Base-by-base conservation (phyloP, 768 basidiomycete species). In the Rhizopogon sp. region DNA sequence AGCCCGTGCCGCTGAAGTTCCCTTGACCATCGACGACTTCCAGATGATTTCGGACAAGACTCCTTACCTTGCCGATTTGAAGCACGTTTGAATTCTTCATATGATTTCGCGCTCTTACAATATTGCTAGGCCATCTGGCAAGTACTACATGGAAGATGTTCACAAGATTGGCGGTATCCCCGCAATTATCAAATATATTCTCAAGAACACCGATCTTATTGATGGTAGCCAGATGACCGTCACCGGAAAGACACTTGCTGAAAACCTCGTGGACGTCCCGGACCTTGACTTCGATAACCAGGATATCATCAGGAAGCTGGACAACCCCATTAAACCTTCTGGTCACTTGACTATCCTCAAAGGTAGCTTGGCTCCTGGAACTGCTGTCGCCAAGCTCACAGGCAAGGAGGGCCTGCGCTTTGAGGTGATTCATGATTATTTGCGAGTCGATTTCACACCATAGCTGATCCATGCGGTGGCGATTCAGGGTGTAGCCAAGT, bases 321-420 rank as follows among this genome's bases (percentile, higher is more conserved):
- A 79, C 28, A 79, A 92, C 64, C 91, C 94, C 9, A 88, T 97
- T 72, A 96, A 97, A 67, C 64, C 75, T 22, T 93, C 86, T 3
- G 94, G 94, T 1, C 94, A 96, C 70, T 70, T 97, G 61, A 85
- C 85, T 11, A 93, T 98, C 62, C 71, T 98, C 58, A 80, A 85
- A 50, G 94, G 94, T n/a, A 94, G 90, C 70, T 75, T 98, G 42
- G 86, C 90, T 3, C 94, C 94, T 0, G 89, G 80, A 47, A 85
- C 86, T 1, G 87, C 92, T 29, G 93, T 98, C 17, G 91, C 93
- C 14, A 98, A 98, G 72, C 75, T 97, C 58, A 96, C 94, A 6
- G 93, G 94, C 13, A 94, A 95, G 71, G 94, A 97, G 71, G 94
- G 94, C 5, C 69, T 83, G 50, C 77, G 73, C 20, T 97, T 97